Base-by-base conservation (phyloP, 805 yeast species). In the Candida coleopterorum region DNA sequence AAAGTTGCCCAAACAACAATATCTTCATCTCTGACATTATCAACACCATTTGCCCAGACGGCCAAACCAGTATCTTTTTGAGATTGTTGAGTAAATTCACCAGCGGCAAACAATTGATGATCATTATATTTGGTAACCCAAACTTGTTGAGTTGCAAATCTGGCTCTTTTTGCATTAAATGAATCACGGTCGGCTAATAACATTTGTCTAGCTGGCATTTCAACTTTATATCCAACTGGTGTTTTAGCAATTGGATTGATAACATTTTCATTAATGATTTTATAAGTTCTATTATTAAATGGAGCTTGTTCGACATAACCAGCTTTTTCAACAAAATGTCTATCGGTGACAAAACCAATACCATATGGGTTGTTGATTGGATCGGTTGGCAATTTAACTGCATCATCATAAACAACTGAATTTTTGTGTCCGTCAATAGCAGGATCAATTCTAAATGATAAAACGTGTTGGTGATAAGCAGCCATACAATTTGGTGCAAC, bases 1-100 rank as follows among this genome's bases (percentile, higher is more conserved):
- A 84, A 57, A 31, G 93, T 83, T 45, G 85, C 83, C 89, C 90
- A 84, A 29, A 84, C 81, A 42, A 84, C 87, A 40, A 77, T 56
- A 49, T 84, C 89, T 14, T 79, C 79, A 58, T 83, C 75, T 74
- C 89, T 79, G 24, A 83, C 86, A 24, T 62, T 54, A 41, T 81
- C 88, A 34, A 62, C 58, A 46, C 83, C 81, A 52, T 79, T 71
- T 25, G 85, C 84, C 82, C 88, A 85, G 29, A 58, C 68, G 25
- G 77, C 80, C 36, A 85, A 55, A 55, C 93, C 94, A 18, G 83
- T 74, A 57, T 83, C 93, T 3, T 31, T 52, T 40, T 72, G 72
- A 11, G 89, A 81, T 64, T 84, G 94, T 60, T 84, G 85, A 43
- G 94, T 84, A 69, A 84, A 83, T 56, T 82, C 89, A 58, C 94